Evolutionary conservation across 441 rosid species (phyloP).

Genomic region (Euphorbia schlechtendalii): DNA sequence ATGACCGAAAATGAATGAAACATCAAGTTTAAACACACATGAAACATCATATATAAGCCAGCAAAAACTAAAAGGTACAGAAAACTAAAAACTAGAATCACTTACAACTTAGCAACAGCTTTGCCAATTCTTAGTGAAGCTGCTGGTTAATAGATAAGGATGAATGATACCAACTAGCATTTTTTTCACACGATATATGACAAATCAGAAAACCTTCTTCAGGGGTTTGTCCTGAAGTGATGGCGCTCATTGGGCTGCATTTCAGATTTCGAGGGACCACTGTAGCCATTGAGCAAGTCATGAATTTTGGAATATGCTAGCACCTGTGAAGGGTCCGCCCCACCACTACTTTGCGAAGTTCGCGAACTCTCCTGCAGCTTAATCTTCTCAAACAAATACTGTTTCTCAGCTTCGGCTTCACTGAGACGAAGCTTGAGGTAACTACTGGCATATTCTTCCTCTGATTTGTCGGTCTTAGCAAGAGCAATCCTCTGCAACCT

Average conservation of each 20-base stretch:
- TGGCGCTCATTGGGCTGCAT: conserved; percentile 29
- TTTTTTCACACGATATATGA: conserved; percentile 19
- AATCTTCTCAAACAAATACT: conserved; percentile 82
- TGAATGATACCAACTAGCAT: conserved; percentile 19
- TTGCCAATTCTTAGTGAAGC: conserved; percentile 1
- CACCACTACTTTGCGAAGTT: conserved; percentile 42
- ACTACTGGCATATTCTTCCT: conserved; percentile 83
- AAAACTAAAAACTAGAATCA: background rate
- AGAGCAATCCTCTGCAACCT: conserved; percentile 83
- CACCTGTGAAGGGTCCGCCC: conserved; percentile 59
- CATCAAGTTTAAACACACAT: background rate
- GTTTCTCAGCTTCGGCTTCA: conserved; percentile 97
- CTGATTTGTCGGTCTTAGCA: conserved; percentile 83
- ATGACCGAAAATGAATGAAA: background rate
- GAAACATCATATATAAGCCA: background rate
- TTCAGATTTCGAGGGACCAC: conserved; percentile 39
- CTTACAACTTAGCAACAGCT: conserved; percentile 5
- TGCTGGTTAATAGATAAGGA: conserved; percentile 3
- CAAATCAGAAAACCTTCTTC: conserved; percentile 13
- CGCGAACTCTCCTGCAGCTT: conserved; percentile 81
- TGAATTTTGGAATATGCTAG: conserved; percentile 57
- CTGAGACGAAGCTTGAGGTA: conserved; percentile 84
- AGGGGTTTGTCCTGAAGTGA: conserved; percentile 43
- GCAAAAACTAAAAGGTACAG: background rate
- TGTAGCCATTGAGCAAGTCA: conserved; percentile 53